Conservation (phyloP, 306 rosid species). For the Casuarina glauca region DNA sequence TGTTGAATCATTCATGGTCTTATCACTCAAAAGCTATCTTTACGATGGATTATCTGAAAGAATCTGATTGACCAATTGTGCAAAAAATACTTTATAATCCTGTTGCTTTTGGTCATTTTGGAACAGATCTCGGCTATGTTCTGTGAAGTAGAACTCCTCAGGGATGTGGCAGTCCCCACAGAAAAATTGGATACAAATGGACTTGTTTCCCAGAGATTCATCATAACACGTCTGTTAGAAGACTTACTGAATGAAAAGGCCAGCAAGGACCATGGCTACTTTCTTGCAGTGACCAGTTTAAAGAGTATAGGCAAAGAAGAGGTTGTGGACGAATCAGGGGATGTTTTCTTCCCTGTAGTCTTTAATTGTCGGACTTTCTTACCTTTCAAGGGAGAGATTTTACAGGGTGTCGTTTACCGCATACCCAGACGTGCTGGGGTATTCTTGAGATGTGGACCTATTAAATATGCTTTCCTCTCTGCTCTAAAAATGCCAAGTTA, state of each 20-base stretch:
- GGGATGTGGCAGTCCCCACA: slow-evolving; percentile 28
- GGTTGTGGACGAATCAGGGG: slow-evolving; percentile 12
- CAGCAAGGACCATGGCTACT: slow-evolving; percentile 41
- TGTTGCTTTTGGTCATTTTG: slow-evolving; percentile 7
- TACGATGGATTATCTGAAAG: neutral
- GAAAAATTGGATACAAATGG: slow-evolving; percentile 25
- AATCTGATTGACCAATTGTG: neutral
- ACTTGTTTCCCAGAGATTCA: slow-evolving; percentile 14
- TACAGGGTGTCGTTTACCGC: slow-evolving; percentile 41
- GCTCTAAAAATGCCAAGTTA: slow-evolving; percentile 44
- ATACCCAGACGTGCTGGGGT: slow-evolving; percentile 29
- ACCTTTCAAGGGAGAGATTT: slow-evolving; percentile 40
- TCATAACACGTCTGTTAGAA: slow-evolving; percentile 37
- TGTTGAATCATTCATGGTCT: neutral
- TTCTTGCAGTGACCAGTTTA: slow-evolving; percentile 44
- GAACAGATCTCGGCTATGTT: slow-evolving; percentile 34
- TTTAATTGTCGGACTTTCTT: slow-evolving; percentile 46
- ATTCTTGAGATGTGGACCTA: slow-evolving; percentile 50
- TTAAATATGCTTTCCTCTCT: slow-evolving; percentile 34
- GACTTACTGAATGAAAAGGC: slow-evolving; percentile 41
- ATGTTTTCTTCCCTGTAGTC: slow-evolving; percentile 33
- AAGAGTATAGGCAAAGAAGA: slow-evolving; percentile 34
- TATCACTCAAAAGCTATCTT: neutral
- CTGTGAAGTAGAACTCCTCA: slow-evolving; percentile 38
- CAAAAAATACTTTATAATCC: neutral